Base-by-base conservation (phyloP, 1,284 basidiomycete species). In the Mycena citricolor region DNA sequence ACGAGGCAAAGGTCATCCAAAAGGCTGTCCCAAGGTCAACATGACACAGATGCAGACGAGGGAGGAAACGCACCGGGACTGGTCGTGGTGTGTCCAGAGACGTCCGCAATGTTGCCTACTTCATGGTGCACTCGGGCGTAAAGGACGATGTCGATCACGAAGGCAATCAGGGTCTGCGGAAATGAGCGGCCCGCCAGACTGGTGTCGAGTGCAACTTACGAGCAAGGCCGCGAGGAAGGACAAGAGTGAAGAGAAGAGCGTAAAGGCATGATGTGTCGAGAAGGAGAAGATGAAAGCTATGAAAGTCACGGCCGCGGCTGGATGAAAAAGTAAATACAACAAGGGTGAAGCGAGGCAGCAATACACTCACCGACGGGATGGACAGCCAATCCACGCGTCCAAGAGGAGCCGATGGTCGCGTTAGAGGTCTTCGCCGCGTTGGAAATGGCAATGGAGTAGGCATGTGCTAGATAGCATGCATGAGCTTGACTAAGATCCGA, bases 91-190 rank as follows among this genome's bases (percentile, higher is more conserved):
- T 61, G 62, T 3, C 67, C 65, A 20, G 51, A 54, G 16, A 75
- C 65, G 39, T 68, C 68, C 21, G 61, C 51, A 14, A 86, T 66
- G 39, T 74, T 70, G 35, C 63, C 60, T 49, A 82, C 69, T 53
- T 80, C 64, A 47, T 80, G 69, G 57, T 76, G 79, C 40, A 83
- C 71, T 47, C 71, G 79, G 2, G 69, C 79, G 55, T 70, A 83
- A 13, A 90, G 73, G n/a, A 83, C 82, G 54, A 90, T 81, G 60
- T 90, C 85, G 57, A 83, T 76, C 26, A 74, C 73, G 59, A 88
- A 86, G 1, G 84, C 81, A 50, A 88, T 75, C 43, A 88, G 66
- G 5, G 83, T 76, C 51, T 52, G 33, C 5, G 11, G 5, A 4
- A 24, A 14, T 12, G 19, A n/a, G n/a, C n/a, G n/a, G n/a, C n/a